Base-by-base conservation (phyloP, 1,139 yeast species). In the Yamadazyma blattariae region DNA sequence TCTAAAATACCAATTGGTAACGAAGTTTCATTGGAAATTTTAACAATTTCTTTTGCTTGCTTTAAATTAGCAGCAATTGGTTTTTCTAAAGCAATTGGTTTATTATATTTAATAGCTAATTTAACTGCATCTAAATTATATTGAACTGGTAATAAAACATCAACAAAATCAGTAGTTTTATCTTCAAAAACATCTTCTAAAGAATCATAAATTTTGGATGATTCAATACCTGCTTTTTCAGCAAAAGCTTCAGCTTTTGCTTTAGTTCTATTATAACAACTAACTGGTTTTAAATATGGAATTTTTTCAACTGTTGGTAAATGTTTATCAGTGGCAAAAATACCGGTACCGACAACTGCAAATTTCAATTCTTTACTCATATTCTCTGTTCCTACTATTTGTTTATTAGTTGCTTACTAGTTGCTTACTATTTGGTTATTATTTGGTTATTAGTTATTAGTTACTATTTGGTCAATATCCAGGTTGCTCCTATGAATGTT, bases 321-420 rank as follows among this genome's bases (percentile, higher is more conserved):
- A 56, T 90, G 97, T 36, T 74, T 71, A 46, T 83, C 87, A 22
- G 79, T 77, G 43, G 97, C 97, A 55, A 89, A 90, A 52, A 90
- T 86, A 46, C 96, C 96, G 2, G 97, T 89, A 41, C 96, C 96
- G 37, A 88, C 78, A 37, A 88, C 65, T 37, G 94, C 96, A 36
- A 87, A 74, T 53, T 77, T 81, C 10, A 30, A 37, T 10, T 32
- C 36, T 22, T 29, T 13, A 22, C 30, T 27, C 30, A 27, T 27
- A n/a, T n/a, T n/a, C 19, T 17, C 19, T 17, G 5, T 17, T 17
- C 19, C 19, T 17, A n/a, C n/a, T n/a, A n/a, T n/a, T n/a, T n/a
- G n/a, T n/a, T n/a, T n/a, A n/a, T n/a, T n/a, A n/a, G n/a, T n/a
- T n/a, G n/a, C n/a, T n/a, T n/a, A n/a, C n/a, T n/a, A n/a, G n/a